Conservation (phyloP, 140 eudicot genomes). For the Bidens hawaiensis region DNA sequence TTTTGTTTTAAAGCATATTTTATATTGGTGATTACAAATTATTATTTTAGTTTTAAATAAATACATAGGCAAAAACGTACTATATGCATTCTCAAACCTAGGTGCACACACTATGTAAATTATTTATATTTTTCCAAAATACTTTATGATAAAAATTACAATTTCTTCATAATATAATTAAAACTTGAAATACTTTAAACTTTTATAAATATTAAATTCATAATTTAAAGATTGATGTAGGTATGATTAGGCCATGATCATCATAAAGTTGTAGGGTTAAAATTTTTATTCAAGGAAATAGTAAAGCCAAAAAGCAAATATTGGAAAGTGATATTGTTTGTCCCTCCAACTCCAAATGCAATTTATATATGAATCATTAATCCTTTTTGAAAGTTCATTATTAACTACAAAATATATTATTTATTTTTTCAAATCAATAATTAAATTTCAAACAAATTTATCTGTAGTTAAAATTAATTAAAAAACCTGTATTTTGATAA, state of each 20-base stretch:
- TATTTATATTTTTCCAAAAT: not conserved
- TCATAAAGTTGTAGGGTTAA: slow-evolving; percentile 26
- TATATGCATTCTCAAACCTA: not conserved
- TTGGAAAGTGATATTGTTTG: slow-evolving; percentile 30
- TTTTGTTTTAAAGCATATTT: too few species aligned
- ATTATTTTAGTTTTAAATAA: not conserved
- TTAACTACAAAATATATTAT: too few species aligned
- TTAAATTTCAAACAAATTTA: too few species aligned
- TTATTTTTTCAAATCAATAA: too few species aligned
- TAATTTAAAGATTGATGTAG: slow-evolving; percentile 16
- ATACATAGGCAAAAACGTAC: not conserved
- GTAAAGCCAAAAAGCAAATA: slow-evolving; percentile 37
- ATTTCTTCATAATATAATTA: not conserved
- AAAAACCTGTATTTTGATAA: too few species aligned
- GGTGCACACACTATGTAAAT: too few species aligned
- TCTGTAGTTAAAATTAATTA: too few species aligned
- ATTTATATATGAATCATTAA: slow-evolving; percentile 14
- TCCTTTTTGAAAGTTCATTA: slow-evolving; percentile 5
- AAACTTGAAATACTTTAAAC: not conserved
- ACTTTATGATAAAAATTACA: not conserved
- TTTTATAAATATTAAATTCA: not conserved
- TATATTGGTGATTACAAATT: too few species aligned
- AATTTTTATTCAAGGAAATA: slow-evolving; percentile 12
- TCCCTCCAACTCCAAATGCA: slow-evolving; percentile 23
- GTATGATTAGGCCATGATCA: slow-evolving; percentile 36